Percentiles rank a stretch among this genome's conserved stretches.
Evolutionary conservation across 148 eudicot species (phyloP).

Genomic region (Cornus kousa): DNA sequence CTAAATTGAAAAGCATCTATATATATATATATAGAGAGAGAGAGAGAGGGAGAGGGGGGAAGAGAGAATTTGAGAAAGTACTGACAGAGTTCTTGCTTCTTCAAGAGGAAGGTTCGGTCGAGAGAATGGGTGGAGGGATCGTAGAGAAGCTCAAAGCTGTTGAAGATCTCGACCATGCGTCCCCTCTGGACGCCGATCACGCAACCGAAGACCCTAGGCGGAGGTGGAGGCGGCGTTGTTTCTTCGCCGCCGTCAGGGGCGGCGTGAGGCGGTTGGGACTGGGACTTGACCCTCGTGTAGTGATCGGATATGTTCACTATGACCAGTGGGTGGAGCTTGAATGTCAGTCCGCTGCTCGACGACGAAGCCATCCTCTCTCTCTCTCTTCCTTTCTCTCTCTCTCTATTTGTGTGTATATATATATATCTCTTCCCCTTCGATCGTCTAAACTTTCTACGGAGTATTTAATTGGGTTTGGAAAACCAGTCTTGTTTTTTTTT

Average conservation of each 20-base stretch:
- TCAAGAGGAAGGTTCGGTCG: constrained; percentile 75
- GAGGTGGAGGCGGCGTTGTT: constrained; percentile 10
- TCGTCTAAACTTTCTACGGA: too few species aligned
- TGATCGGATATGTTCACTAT: constrained; percentile 1
- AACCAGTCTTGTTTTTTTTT: too few species aligned
- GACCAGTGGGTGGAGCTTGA: not conserved
- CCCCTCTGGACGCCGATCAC: constrained; percentile 83
- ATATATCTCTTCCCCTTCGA: not conserved
- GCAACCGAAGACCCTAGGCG: constrained; percentile 76
- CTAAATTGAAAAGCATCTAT: not conserved
- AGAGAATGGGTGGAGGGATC: constrained; percentile 57
- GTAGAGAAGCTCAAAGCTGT: constrained; percentile 80
- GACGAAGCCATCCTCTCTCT: not conserved
- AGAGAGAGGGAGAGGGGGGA: not conserved
- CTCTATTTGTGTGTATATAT: too few species aligned
- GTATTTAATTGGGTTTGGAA: not conserved
- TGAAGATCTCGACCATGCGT: constrained; percentile 92
- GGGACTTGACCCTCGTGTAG: constrained; percentile 74
- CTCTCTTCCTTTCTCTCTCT: not conserved
- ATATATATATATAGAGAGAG: not conserved
- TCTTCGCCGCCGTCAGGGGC: constrained; percentile 18
- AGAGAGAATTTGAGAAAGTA: not conserved
- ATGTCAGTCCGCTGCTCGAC: not conserved
- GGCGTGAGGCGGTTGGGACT: constrained; percentile 30
- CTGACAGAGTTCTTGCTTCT: constrained; percentile 94